Evolutionary conservation across 1,139 yeast genomes (phyloP).

Genomic region (Blastobotrys proliferans): DNA sequence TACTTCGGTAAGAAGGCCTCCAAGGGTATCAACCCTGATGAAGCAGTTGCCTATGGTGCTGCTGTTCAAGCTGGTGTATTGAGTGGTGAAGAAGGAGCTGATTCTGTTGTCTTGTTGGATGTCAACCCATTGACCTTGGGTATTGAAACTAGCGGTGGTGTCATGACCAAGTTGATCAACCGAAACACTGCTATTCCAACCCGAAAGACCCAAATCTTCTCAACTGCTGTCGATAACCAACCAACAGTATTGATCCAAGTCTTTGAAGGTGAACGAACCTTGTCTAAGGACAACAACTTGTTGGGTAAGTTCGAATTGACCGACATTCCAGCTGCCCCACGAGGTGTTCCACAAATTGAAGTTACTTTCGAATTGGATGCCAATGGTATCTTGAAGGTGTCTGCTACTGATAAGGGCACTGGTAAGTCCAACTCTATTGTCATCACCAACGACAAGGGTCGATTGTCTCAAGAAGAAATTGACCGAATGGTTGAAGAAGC

Average conservation of each 20-base stretch:
- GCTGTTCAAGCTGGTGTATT: constrained; percentile 89
- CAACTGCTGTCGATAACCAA: constrained; percentile 90
- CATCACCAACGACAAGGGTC: constrained; percentile 92
- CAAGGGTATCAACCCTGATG: constrained; percentile 98
- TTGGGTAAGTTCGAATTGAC: constrained; percentile 89
- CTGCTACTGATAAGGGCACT: constrained; percentile 95
- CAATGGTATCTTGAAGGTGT: constrained; percentile 88
- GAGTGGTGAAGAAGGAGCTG: constrained; percentile 86
- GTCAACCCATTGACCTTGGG: constrained; percentile 87
- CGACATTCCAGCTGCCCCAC: constrained; percentile 94
- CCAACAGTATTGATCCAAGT: constrained; percentile 93
- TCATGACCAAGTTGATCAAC: constrained; percentile 85
- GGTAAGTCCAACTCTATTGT: constrained; percentile 83
- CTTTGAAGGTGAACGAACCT: constrained; percentile 91
- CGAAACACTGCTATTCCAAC: constrained; percentile 93
- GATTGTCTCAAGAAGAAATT: constrained; percentile 84
- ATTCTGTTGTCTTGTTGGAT: constrained; percentile 79
- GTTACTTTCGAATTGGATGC: constrained; percentile 91
- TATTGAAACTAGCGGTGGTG: constrained; percentile 95
- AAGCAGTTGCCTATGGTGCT: constrained; percentile 98
- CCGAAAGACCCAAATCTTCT: constrained; percentile 92
- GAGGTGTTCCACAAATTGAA: constrained; percentile 97
- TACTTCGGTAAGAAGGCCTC: constrained; percentile 96
- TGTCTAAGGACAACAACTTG: constrained; percentile 89
- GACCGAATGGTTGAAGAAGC: constrained; percentile 95